Base-by-base conservation (phyloP, 805 yeast genomes). In the Candida glaebosa region DNA sequence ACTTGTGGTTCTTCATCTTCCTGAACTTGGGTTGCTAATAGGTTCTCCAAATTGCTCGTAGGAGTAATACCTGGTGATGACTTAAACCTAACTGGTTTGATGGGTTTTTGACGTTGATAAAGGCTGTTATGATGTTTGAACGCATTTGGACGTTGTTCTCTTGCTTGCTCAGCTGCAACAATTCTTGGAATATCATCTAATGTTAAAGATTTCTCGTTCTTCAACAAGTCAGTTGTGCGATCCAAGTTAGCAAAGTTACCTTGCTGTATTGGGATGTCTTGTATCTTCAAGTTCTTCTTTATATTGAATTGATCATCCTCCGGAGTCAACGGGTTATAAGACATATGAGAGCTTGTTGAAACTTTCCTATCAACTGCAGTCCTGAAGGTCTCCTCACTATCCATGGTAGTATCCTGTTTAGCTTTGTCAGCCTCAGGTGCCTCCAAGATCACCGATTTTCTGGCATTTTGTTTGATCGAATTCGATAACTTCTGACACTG, bases 181-280 rank as follows among this genome's bases (percentile, higher is more conserved):
- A 93, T 91, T 49, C 98, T 75, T 5, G 98, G 96, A 52, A 93
- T 93, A 62, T 93, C 99, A 62, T 93, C 98, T 52, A 93, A 74
- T 0, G 97, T 91, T 40, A 93, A 75, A 0, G 91, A 83, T 51
- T 85, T 87, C 51, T 91, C 95, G 54, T 81, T 85, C 53, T 83
- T 79, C 41, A 89, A 74, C 37, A 87, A 70, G 49, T 79, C 83
- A 1, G 88, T 76, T 0, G 90, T 82, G 2, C 83, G 74, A 52
- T 79, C 83, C 35, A 84, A 67, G 46, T 65, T 63, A 35, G 56
- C 58, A 44, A 53, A 59, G 18, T 60, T 56, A 3, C 51, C 33
- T 33, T 66, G 60, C 35, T 63, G 55, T 14, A 69, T 68, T 46
- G 75, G 75, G 49, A 61, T 71, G 38, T 63, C 72, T 40, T 60